Percentiles rank a stretch among this genome's conserved stretches.
These are phyloP conservation scores for Euphorbia pulcherrima DNA, from an alignment of 345 rosid genomes.

Conservation along the genomic window DNA sequence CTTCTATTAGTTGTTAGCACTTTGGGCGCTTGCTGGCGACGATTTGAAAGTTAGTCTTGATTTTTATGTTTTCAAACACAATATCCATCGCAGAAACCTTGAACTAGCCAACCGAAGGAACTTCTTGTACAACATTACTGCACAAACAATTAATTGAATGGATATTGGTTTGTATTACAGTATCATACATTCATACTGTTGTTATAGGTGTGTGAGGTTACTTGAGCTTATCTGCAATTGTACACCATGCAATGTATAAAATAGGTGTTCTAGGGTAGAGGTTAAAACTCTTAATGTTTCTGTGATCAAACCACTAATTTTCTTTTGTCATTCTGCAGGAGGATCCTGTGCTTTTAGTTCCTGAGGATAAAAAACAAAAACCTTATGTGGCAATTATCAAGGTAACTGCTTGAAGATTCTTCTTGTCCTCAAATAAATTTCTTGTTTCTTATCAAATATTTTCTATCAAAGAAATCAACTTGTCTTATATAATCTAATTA, in stretches of 20 bases:
- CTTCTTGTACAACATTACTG: no score
- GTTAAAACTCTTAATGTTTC: not conserved
- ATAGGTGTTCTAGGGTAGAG: not conserved
- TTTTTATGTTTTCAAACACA: no score
- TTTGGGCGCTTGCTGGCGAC: not conserved
- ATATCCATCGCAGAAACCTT: no score
- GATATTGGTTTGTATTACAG: not conserved
- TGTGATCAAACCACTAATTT: not conserved
- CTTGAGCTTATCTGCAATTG: not conserved
- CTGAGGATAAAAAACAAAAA: conserved; percentile 71
- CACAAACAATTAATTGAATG: not conserved
- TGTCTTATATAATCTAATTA: not conserved
- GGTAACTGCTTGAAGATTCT: conserved; percentile 41
- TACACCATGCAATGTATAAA: not conserved
- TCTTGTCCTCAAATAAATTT: not conserved
- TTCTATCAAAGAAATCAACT: not conserved
- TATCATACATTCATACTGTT: not conserved
- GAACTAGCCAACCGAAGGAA: not conserved
- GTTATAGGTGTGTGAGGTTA: not conserved
- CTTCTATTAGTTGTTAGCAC: not conserved
- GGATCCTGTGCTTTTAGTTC: conserved; percentile 92
- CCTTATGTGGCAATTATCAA: conserved; percentile 97
- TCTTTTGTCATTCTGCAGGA: conserved; percentile 47
- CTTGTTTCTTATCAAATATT: not conserved
- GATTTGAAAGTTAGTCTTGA: not conserved